Evolutionary conservation across 306 rosid genomes (phyloP), one percentile per base, ranked within the genome.

Genomic region (Rosa persica): DNA sequence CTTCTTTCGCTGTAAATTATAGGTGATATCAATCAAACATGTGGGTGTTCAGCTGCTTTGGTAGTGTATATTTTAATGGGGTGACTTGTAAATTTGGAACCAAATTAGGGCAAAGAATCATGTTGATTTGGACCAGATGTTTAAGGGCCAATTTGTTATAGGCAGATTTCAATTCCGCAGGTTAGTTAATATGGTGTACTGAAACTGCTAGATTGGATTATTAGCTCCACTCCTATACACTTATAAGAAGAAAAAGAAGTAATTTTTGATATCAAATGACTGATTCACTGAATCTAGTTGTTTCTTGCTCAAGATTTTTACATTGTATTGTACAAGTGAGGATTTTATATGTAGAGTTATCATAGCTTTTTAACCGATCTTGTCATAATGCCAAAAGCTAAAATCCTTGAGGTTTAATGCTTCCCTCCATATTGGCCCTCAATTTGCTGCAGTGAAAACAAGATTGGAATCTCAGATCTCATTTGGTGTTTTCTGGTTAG

Each of bases 401-500:
- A 12, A 30, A 20, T 5, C 39, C 20, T 62, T 27, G n/a, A 27
- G 7, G 12, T 58, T 11, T 57, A 9, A 57, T 57, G 36, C 36
- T 58, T 4, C 1, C 36, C 16, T 58, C 4, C 34, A 10, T 22
- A 58, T 4, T 23, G 36, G 65, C 17, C 6, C 65, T 23, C 36
- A 54, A 22, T 39, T 39, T n/a, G n/a, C 44, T 54, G 20, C 15
- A 8, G 52, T 74, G 6, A 0, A 58, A 17, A 34, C 51, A 38
- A 38, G 43, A 54, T 3, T 23, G 39, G 46, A 42, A 42, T 57
- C 69, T 44, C 54, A 60, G 6, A 2, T 75, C 46, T 27, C 42
- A 55, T 20, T 54, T 67, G 9, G 9, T 13, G 12, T 81, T 77
- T 49, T 79, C 10, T 74, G 36, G 47, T 60, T 64, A 92, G 97